Percentiles rank a stretch among this genome's conserved stretches.
phyloP scores from a whole-genome alignment of 2,329 filamentous ascomycete genomes.

The Neurospora sp. region DNA sequence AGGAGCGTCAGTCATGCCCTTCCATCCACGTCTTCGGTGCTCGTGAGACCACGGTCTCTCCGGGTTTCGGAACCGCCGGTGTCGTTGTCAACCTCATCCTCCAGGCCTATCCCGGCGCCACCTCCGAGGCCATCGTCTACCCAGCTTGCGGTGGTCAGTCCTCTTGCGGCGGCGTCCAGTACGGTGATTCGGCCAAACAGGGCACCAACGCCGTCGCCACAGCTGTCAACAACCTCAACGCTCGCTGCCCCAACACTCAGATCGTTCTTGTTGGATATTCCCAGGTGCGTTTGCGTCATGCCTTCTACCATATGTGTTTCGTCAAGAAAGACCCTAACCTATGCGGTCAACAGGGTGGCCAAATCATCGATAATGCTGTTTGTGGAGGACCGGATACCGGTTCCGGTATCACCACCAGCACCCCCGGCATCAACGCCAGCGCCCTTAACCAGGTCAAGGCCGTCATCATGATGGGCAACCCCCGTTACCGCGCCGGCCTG shows the following conservation, averaged over 20 bases:
- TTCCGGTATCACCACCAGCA: constrained; percentile 34
- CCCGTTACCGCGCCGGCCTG: constrained; percentile 42
- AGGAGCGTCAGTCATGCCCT: constrained; percentile 29
- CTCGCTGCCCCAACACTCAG: constrained; percentile 44
- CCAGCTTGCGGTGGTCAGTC: constrained; percentile 50
- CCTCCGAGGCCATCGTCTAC: constrained; percentile 37
- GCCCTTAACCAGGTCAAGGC: constrained; percentile 47
- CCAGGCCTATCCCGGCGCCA: constrained; percentile 33
- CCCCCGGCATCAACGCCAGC: constrained; percentile 31
- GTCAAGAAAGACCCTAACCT: neutral
- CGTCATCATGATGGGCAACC: constrained; percentile 53
- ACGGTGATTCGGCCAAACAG: constrained; percentile 43
- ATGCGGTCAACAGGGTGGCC: constrained; percentile 35
- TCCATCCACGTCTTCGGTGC: constrained; percentile 40
- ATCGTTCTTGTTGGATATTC: constrained; percentile 54
- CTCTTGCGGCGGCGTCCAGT: constrained; percentile 43
- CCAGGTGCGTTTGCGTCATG: constrained; percentile 30
- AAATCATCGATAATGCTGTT: constrained; percentile 53
- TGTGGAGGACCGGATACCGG: constrained; percentile 45
- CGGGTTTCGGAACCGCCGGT: constrained; percentile 34
- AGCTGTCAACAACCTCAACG: constrained; percentile 45
- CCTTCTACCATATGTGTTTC: neutral
- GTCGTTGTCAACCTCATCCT: constrained; percentile 36
- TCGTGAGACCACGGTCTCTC: constrained; percentile 35
- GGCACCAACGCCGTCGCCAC: constrained; percentile 45